phyloP scores from a whole-genome alignment of 768 basidiomycete species.

The Tylopilus vinaceipallidus region DNA sequence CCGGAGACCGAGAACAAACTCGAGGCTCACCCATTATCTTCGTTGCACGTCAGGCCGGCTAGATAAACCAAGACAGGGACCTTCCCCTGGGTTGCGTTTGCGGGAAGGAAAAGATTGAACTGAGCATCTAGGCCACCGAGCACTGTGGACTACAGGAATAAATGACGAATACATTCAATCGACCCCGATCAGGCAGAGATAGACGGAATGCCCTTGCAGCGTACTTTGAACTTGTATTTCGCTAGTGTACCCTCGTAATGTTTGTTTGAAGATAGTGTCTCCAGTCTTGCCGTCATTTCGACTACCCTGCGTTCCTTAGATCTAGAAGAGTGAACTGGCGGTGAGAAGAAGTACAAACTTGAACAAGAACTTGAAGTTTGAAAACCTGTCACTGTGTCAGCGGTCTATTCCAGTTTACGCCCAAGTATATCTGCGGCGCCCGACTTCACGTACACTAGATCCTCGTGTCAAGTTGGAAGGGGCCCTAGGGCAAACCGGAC shows the following conservation, averaged over 20 bases:
- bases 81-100: slow-evolving; percentile 50
- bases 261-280: slow-evolving; percentile 74
- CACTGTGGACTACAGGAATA: slow-evolving; percentile 52
- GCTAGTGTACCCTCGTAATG: slow-evolving; percentile 75
- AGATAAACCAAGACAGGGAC: slow-evolving; percentile 82
- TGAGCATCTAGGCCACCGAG: slow-evolving; percentile 68
- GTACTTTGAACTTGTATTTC: slow-evolving; percentile 86
- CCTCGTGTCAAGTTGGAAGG: neutral
- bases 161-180: neutral
- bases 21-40: slow-evolving; percentile 79
- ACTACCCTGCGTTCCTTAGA: too few species aligned
- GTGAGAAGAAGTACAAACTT: slow-evolving; percentile 1
- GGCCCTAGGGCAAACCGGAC: neutral
- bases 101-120: slow-evolving; percentile 90
- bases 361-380: too few species aligned
- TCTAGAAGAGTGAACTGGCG: neutral
- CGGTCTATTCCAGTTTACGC: too few species aligned
- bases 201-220: neutral
- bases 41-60: slow-evolving; percentile 85
- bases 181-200: too few species aligned
- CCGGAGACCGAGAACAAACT: neutral
- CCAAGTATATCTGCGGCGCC: slow-evolving; percentile 8
- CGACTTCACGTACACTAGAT: neutral
- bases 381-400: neutral
- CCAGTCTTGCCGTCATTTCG: slow-evolving; percentile 39